Evolutionary conservation across 768 basidiomycete species (phyloP).

Genomic region (Sporobolomyces pararoseus): DNA sequence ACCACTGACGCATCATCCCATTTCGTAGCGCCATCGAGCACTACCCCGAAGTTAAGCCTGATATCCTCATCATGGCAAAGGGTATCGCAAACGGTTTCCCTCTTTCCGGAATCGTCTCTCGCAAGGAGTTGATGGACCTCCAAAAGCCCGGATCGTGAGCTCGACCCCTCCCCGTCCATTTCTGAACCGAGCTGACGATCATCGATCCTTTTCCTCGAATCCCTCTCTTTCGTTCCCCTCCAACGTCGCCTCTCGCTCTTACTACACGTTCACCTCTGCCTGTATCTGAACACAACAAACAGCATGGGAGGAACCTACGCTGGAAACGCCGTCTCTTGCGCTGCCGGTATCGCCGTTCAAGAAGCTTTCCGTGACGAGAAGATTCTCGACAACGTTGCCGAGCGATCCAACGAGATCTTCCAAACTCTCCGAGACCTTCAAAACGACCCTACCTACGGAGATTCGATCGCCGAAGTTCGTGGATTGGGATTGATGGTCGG

Average conservation of each 20-base stretch:
- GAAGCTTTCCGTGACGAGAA: slow-evolving; percentile 74
- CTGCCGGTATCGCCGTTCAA: slow-evolving; percentile 77
- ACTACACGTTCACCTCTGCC: too few species aligned
- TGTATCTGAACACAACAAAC: neutral
- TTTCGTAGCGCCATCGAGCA: slow-evolving; percentile 56
- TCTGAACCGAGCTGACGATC: neutral
- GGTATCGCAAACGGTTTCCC: slow-evolving; percentile 92
- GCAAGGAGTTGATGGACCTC: slow-evolving; percentile 74
- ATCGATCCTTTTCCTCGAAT: neutral
- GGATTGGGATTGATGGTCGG: slow-evolving; percentile 86
- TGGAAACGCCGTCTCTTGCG: slow-evolving; percentile 87
- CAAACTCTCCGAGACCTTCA: slow-evolving; percentile 59
- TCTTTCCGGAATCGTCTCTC: slow-evolving; percentile 74
- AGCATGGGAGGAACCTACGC: slow-evolving; percentile 64
- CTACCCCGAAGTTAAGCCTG: slow-evolving; percentile 77
- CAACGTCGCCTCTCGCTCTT: too few species aligned
- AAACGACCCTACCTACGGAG: slow-evolving; percentile 55
- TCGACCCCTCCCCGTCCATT: neutral
- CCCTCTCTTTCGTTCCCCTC: neutral
- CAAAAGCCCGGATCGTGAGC: slow-evolving; percentile 74
- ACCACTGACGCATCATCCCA: too few species aligned
- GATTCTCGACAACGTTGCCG: slow-evolving; percentile 73
- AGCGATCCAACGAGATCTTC: slow-evolving; percentile 72
- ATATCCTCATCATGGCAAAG: slow-evolving; percentile 86
- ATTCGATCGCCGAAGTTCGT: slow-evolving; percentile 76